Base-by-base conservation (phyloP, 2,329 filamentous ascomycete genomes). In the Arthrobotrys sphaeroides region DNA sequence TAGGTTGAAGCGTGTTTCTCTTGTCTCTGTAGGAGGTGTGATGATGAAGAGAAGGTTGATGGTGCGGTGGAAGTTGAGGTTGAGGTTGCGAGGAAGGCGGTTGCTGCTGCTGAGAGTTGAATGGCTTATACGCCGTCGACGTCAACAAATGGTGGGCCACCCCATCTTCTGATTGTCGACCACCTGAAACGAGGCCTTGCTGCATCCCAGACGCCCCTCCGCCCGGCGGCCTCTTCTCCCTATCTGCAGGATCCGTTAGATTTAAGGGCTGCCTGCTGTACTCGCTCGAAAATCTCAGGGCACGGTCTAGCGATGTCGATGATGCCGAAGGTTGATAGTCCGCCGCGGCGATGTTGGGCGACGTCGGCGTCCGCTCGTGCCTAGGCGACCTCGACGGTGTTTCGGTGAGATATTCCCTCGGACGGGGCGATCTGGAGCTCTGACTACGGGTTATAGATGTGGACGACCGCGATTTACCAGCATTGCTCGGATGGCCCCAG, bases 401-500 rank as follows among this genome's bases (percentile, higher is more conserved):
- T 68, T 74, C 70, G 57, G 70, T 68, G 24, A 74, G 70, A 59
- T 74, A 74, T 40, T 74, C 70, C 43, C 70, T 51, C 24, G 70
- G 70, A 55, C 70, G 61, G 36, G 66, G 64, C 12, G 65, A 66
- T 26, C 64, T 64, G 47, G 73, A 76, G 59, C 65, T 69, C 57
- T 69, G 73, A 45, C 73, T 76, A 16, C 73, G 73, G 60, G 73
- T 70, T 47, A 76, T 76, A 40, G 73, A 76, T 20, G 65, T 65
- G 20, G 73, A 76, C 20, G 73, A 76, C 13, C 73, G 47, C 33
- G 73, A 76, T 62, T 76, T 76, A 43, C 66, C 65, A 36, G 60
- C 57, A 45, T 76, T 76, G 28, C 73, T 70, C 28, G 73, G 73
- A 45, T 69, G 66, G 38, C 64, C 73, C 38, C 68, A 76, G 20